Evolutionary conservation across 768 basidiomycete species (phyloP).

Genomic region (Coprinopsis strossmayeri): DNA sequence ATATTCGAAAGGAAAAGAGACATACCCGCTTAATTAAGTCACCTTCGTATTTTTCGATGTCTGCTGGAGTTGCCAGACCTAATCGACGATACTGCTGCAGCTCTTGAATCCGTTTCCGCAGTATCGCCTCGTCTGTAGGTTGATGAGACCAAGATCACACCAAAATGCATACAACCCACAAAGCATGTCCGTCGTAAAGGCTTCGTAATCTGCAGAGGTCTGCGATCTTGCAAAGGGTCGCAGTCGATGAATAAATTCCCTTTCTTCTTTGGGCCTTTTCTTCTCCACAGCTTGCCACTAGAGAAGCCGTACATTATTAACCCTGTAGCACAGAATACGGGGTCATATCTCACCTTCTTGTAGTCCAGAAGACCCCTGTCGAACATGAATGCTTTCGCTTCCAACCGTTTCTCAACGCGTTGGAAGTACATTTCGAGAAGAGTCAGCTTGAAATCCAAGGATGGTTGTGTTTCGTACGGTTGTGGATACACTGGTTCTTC

Average conservation of each 20-base stretch:
- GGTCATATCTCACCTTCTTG: conserved; percentile 72
- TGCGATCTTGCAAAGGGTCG: conserved; percentile 90
- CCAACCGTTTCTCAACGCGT: conserved; percentile 76
- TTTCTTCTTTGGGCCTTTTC: conserved; percentile 85
- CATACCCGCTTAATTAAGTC: conserved; percentile 71
- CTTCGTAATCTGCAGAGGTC: conserved; percentile 87
- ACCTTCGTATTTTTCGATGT: conserved; percentile 84
- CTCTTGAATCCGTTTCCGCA: conserved; percentile 86
- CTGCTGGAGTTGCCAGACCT: conserved; percentile 78
- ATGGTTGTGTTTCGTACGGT: conserved; percentile 78
- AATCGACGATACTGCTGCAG: conserved; percentile 85
- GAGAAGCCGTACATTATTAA: conserved; percentile 9
- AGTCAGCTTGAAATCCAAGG: conserved; percentile 82
- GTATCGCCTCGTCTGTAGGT: conserved; percentile 75
- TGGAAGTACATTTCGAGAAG: conserved; percentile 89
- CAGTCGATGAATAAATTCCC: conserved; percentile 82
- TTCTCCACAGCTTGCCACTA: conserved; percentile 91
- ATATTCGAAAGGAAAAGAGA: conserved; percentile 8
- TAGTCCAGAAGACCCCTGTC: conserved; percentile 89
- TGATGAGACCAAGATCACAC: neutral
- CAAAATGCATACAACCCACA: conserved; percentile 49
- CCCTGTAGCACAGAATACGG: too few relatives aligned
- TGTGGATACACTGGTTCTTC: conserved; percentile 69
- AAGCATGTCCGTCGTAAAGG: conserved; percentile 79
- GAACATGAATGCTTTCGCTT: conserved; percentile 85